These are phyloP conservation scores for Nigrospora sphaerica DNA, from an alignment of 2,329 filamentous ascomycete genomes.

Conservation along the genomic window DNA sequence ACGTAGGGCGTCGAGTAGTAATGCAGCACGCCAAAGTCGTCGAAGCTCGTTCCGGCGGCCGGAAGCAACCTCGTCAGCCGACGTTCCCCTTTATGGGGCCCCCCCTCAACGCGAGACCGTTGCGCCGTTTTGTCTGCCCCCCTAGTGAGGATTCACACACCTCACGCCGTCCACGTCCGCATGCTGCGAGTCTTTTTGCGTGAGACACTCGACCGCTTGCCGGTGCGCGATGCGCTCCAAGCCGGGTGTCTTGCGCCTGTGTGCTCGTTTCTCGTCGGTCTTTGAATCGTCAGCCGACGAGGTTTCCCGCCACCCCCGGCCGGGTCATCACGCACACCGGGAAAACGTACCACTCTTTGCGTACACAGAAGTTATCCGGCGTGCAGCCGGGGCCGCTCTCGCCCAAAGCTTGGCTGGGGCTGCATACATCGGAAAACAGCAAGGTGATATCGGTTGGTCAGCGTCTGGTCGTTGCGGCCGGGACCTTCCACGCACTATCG, in stretches of 20 bases:
- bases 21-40: slow-evolving; percentile 21
- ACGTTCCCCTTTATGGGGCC: background rate
- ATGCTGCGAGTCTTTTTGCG: slow-evolving; percentile 16
- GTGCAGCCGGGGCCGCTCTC: slow-evolving; percentile 11
- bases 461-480: no score
- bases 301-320: no score
- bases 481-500: no score
- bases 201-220: slow-evolving; percentile 20
- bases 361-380: slow-evolving; percentile 19
- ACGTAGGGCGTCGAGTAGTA: slow-evolving; percentile 19
- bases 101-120: no score
- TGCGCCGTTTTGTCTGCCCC: no score
- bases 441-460: no score
- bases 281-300: background rate
- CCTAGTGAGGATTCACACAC: slow-evolving; percentile 3
- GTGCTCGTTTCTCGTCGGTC: background rate
- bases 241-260: slow-evolving; percentile 17
- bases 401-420: slow-evolving; percentile 5
- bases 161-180: slow-evolving; percentile 17
- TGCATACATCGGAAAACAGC: no score
- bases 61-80: background rate
- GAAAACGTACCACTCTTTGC: slow-evolving; percentile 20
- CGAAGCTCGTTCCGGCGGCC: slow-evolving; percentile 15
- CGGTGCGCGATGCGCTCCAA: slow-evolving; percentile 16
- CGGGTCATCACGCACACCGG: no score